These are phyloP conservation scores for Teratosphaeria gauchensis DNA, from an alignment of 2,329 filamentous ascomycete genomes.

Conservation along the genomic window DNA sequence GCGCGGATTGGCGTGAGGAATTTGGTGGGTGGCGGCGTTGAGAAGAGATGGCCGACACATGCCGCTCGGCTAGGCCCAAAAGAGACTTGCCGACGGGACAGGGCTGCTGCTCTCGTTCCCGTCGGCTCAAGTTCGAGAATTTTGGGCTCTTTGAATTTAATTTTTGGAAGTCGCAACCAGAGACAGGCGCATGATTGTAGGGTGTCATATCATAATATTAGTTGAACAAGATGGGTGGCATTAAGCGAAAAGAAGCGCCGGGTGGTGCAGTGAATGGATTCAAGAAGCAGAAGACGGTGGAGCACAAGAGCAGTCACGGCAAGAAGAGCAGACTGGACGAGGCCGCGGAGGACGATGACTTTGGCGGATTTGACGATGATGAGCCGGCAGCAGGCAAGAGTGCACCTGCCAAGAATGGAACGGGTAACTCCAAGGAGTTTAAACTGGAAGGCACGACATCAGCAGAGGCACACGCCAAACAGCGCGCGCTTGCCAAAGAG, in stretches of 20 bases:
- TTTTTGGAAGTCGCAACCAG: not conserved
- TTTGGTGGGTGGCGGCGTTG: not conserved
- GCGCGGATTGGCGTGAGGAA: not conserved
- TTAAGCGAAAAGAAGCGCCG: conserved; percentile 29
- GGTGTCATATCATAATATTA: not conserved
- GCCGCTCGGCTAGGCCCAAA: not conserved
- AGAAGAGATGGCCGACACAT: not conserved
- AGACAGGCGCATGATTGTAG: not conserved
- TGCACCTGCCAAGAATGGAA: conserved; percentile 4
- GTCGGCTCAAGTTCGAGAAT: not conserved
- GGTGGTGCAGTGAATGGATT: conserved; percentile 15
- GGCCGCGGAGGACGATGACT: conserved; percentile 15
- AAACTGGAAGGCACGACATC: conserved; percentile 47
- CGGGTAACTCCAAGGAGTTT: conserved; percentile 20
- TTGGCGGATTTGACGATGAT: conserved; percentile 12
- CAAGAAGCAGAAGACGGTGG: conserved; percentile 33
- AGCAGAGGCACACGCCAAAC: conserved; percentile 83
- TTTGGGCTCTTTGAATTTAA: not conserved
- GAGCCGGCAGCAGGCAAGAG: conserved; percentile 2
- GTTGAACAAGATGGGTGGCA: conserved; percentile 23
- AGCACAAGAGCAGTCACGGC: conserved; percentile 1
- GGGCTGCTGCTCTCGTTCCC: too few relatives aligned
- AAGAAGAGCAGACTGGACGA: conserved; percentile 15
- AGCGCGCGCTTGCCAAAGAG: conserved; percentile 78
- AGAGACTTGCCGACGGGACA: not conserved